Evolutionary conservation across 164 flowering plant genomes (phyloP).

Genomic region (Akebia trifoliata): DNA sequence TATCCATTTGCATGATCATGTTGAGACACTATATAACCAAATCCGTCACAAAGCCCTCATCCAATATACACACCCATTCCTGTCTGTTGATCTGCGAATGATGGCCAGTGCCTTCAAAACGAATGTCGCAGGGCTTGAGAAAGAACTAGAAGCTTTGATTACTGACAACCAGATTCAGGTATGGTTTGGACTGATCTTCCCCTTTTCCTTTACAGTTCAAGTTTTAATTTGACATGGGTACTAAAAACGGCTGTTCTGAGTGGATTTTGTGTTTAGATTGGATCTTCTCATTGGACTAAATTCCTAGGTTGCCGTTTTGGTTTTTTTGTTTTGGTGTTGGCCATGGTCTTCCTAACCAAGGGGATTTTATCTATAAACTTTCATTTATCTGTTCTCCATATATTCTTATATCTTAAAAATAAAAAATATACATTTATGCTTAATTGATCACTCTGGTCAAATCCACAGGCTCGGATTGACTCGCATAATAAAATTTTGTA

Average conservation of each 20-base stretch:
- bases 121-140: conserved; percentile 69
- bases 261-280: too few relatives aligned
- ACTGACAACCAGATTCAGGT: conserved; percentile 97
- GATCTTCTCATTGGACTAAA: too few relatives aligned
- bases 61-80: conserved; percentile 92
- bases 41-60: conserved; percentile 95
- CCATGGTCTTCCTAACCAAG: too few relatives aligned
- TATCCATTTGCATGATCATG: conserved; percentile 92
- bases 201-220: not conserved
- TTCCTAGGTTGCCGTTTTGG: too few relatives aligned
- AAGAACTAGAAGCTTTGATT: conserved; percentile 92
- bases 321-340: too few relatives aligned
- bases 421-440: not conserved
- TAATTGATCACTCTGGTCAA: conserved; percentile 3
- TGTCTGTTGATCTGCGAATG: conserved; percentile 86
- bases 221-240: not conserved
- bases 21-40: conserved; percentile 74
- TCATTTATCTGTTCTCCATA: too few relatives aligned
- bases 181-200: not conserved
- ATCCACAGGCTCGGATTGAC: conserved; percentile 86
- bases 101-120: conserved; percentile 99
- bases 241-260: not conserved
- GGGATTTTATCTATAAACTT: too few relatives aligned
- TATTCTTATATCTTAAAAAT: too few relatives aligned
- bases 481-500: conserved; percentile 95